These are phyloP conservation scores for Ophiostoma novo-ulmi DNA, from an alignment of 2,329 filamentous ascomycete species.

Conservation along the genomic window DNA sequence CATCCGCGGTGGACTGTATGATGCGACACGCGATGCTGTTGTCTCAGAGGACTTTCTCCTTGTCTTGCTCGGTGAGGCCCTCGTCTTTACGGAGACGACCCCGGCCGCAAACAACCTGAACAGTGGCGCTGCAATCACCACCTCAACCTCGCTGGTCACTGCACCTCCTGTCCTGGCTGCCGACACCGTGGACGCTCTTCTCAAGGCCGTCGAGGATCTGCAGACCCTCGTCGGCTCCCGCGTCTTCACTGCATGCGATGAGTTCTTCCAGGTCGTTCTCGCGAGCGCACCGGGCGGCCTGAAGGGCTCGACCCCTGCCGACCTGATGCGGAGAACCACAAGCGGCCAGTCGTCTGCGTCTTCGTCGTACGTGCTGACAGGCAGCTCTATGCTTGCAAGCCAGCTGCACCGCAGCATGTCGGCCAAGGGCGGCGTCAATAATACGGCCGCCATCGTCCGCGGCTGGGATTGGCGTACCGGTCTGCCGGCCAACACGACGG, in stretches of 20 bases:
- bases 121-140: neutral
- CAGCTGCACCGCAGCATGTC: slow-evolving; percentile 57
- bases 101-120: slow-evolving; percentile 16
- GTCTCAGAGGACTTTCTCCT: slow-evolving; percentile 85
- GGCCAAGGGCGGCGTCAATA: slow-evolving; percentile 44
- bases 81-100: slow-evolving; percentile 61
- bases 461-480: slow-evolving; percentile 55
- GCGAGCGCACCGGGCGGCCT: slow-evolving; percentile 56
- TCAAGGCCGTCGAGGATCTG: slow-evolving; percentile 74
- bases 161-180: slow-evolving; percentile 48
- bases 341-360: slow-evolving; percentile 29
- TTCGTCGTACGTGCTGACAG: slow-evolving; percentile 64
- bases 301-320: slow-evolving; percentile 58
- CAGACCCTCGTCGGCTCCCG: slow-evolving; percentile 65
- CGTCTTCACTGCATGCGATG: slow-evolving; percentile 68
- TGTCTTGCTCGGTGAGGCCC: slow-evolving; percentile 74
- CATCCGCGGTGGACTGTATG: slow-evolving; percentile 85
- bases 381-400: slow-evolving; percentile 64
- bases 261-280: slow-evolving; percentile 71
- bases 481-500: slow-evolving; percentile 53
- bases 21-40: slow-evolving; percentile 72
- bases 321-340: slow-evolving; percentile 57
- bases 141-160: slow-evolving; percentile 13
- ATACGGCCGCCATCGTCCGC: slow-evolving; percentile 33
- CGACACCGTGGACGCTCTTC: slow-evolving; percentile 66